Percentiles rank a stretch among this genome's conserved stretches.
These are phyloP conservation scores for Poa annua DNA, from an alignment of 176 grass and related monocot genomes.

Conservation along the genomic window DNA sequence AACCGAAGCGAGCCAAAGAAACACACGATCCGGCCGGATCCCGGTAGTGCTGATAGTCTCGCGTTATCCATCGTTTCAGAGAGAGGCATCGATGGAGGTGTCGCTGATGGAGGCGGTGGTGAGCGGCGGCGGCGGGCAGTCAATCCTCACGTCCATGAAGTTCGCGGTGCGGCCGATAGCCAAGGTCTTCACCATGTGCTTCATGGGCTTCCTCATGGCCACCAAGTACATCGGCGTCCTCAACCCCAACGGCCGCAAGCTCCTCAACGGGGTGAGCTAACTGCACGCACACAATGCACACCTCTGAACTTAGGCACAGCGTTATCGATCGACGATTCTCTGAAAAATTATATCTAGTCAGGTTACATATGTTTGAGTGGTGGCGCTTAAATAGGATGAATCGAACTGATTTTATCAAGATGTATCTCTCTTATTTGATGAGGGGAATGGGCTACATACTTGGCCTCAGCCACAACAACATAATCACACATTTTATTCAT, in stretches of 20 bases:
- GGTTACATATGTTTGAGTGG: no score
- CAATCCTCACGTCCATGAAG: slow-evolving; percentile 55
- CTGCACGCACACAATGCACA: neutral
- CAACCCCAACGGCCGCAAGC: slow-evolving; percentile 59
- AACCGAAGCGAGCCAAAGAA: neutral
- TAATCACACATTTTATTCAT: no score
- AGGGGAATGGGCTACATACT: no score
- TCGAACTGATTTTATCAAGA: no score
- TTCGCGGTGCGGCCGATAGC: slow-evolving; percentile 71
- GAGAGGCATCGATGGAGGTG: slow-evolving; percentile 37
- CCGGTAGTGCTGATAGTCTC: neutral
- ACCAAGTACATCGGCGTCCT: slow-evolving; percentile 67
- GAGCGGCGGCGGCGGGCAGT: slow-evolving; percentile 35
- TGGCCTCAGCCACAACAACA: no score
- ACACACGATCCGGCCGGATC: neutral
- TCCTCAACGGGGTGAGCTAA: slow-evolving; percentile 65
- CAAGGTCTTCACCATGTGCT: slow-evolving; percentile 79
- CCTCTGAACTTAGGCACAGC: no score
- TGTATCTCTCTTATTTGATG: no score
- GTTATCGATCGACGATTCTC: no score
- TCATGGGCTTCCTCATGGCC: slow-evolving; percentile 72
- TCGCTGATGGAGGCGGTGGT: slow-evolving; percentile 43
- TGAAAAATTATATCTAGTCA: no score
- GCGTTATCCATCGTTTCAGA: neutral
- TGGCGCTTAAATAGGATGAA: no score